A percentile compares a stretch with the other conserved stretches of the same genome.
phyloP scores from a whole-genome alignment of 2,329 filamentous ascomycete genomes.

The Cyclaneusma minus region DNA sequence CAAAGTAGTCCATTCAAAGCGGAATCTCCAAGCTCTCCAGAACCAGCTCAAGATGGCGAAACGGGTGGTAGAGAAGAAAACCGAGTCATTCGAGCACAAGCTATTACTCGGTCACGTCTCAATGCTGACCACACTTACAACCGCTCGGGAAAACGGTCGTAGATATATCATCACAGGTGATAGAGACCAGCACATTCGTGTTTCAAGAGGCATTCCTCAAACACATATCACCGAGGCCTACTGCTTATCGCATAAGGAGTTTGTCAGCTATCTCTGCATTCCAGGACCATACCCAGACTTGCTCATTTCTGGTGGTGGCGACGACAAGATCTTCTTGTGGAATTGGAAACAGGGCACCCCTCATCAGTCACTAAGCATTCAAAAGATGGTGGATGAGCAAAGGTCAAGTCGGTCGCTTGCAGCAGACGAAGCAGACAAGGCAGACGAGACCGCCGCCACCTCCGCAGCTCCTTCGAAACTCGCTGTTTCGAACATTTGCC shows the following conservation, averaged over 20 bases:
- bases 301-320: constrained; percentile 77
- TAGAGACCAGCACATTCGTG: constrained; percentile 71
- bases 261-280: constrained; percentile 63
- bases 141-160: constrained; percentile 35
- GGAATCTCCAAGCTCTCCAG: constrained; percentile 43
- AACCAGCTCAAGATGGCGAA: constrained; percentile 36
- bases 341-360: constrained; percentile 51
- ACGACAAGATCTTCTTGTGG: constrained; percentile 67
- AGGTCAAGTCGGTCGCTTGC: constrained; percentile 23
- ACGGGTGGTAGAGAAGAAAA: constrained; percentile 13
- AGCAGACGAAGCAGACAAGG: constrained; percentile 1
- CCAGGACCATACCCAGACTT: constrained; percentile 37
- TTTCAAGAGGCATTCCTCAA: constrained; percentile 70
- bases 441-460: constrained; percentile 4
- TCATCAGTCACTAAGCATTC: constrained; percentile 20
- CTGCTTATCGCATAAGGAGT: constrained; percentile 77
- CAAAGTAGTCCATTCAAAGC: constrained; percentile 46
- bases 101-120: constrained; percentile 88
- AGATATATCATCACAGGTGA: constrained; percentile 52
- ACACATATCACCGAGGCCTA: constrained; percentile 78
- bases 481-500: constrained; percentile 20
- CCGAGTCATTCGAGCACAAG: constrained; percentile 50
- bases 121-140: constrained; percentile 65
- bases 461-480: constrained; percentile 15
- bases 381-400: constrained; percentile 38